Evolutionary conservation across 1,284 basidiomycete species (phyloP).

Genomic region (Heterobasidion parviporum): DNA sequence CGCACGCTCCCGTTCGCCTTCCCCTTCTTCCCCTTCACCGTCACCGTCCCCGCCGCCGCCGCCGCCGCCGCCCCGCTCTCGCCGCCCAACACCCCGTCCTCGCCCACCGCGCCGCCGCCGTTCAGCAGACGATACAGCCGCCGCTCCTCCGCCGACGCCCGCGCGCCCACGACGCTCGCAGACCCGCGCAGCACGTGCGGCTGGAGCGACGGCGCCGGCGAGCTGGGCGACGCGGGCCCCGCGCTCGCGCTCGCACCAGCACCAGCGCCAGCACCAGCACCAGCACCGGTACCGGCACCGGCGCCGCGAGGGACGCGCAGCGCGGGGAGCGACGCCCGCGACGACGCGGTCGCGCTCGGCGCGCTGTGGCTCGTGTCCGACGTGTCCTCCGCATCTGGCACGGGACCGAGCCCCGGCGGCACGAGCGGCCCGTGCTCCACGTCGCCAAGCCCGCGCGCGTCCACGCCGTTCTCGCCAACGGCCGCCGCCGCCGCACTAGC

Average conservation of each 20-base stretch:
- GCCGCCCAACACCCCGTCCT: no score
- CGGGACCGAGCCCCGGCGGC: conserved; percentile 11
- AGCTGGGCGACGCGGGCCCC: no score
- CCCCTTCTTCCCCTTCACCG: background rate
- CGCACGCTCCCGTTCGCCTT: background rate
- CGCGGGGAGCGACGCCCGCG: background rate
- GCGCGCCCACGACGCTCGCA: no score
- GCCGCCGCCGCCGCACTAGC: background rate
- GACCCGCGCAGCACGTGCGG: no score
- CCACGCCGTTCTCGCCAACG: background rate
- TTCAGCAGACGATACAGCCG: no score
- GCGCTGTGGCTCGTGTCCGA: background rate
- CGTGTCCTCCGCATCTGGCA: conserved; percentile 1
- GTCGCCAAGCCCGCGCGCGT: background rate
- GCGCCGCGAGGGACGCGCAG: no score
- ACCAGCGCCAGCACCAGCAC: no score
- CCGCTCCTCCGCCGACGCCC: no score
- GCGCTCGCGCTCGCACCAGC: background rate
- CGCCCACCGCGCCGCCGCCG: no score
- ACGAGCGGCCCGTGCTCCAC: conserved; percentile 11
- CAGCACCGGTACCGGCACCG: no score
- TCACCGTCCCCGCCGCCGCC: background rate
- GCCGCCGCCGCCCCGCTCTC: background rate
- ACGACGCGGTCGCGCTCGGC: background rate
- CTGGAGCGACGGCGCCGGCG: no score